These are phyloP conservation scores for Bothriochloa decipiens DNA, from an alignment of 176 grass and related monocot genomes.

Conservation along the genomic window DNA sequence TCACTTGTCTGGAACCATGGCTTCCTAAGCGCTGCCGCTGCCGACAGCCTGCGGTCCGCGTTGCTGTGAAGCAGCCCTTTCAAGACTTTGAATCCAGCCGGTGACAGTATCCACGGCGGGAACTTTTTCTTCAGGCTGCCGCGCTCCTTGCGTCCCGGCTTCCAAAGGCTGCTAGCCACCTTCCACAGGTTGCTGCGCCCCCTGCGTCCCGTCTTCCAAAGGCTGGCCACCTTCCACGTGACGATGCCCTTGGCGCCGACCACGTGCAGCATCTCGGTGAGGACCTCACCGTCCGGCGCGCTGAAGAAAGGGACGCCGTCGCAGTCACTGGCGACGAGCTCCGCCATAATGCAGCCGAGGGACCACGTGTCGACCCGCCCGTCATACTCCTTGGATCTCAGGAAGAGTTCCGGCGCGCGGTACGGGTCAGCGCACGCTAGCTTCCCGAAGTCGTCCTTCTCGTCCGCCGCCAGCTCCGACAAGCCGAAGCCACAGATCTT, in stretches of 20 bases:
- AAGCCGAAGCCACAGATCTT: not conserved
- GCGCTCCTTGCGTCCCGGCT: too few species aligned
- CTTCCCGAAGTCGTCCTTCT: not conserved
- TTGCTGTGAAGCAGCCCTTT: not conserved
- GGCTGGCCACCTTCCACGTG: not conserved
- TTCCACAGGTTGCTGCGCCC: not conserved
- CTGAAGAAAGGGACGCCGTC: not conserved
- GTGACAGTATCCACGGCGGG: not conserved
- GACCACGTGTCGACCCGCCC: not conserved
- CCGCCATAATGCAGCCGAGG: constrained; percentile 16
- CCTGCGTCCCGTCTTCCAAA: too few species aligned
- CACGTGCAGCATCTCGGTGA: accelerated
- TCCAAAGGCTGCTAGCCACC: too few species aligned
- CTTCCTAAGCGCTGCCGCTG: not conserved
- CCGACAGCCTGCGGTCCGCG: not conserved
- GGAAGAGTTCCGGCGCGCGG: not conserved
- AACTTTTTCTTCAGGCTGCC: not conserved
- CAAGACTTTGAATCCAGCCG: not conserved
- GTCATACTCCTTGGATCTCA: not conserved
- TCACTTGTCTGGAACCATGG: not conserved
- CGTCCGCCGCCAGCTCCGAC: not conserved
- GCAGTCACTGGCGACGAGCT: not conserved
- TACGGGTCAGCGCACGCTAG: not conserved
- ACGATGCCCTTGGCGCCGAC: not conserved
- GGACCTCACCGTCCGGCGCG: not conserved